A percentile compares a stretch with the other conserved stretches of the same genome.
Evolutionary conservation across 2,329 filamentous ascomycete species (phyloP).

Genomic region (Emergomyces pasteurianus): DNA sequence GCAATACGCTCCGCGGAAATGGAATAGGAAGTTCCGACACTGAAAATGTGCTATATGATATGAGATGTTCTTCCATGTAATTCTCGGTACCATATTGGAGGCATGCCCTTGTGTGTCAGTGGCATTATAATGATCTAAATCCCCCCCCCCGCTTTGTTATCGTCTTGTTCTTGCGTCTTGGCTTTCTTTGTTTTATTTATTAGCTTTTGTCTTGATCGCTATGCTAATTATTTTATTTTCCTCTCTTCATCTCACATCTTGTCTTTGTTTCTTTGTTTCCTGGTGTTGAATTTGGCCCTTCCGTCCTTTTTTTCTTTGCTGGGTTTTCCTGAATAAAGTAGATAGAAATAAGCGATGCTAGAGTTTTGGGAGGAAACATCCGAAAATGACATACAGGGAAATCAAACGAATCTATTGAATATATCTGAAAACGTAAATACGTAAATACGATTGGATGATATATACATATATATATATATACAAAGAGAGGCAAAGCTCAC

Average conservation of each 20-base stretch:
- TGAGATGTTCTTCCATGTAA: not conserved
- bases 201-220: not conserved
- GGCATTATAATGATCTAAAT: not conserved
- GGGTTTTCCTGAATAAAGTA: not conserved
- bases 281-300: not conserved
- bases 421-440: not conserved
- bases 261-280: not conserved
- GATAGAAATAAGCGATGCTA: not conserved
- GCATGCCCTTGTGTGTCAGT: not conserved
- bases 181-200: not conserved
- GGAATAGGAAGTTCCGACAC: not conserved
- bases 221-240: not conserved
- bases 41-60: not conserved
- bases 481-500: slow-evolving; percentile 26
- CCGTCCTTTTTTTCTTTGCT: not conserved
- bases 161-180: not conserved
- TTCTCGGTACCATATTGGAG: not conserved
- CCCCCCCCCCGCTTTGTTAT: not conserved
- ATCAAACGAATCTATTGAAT: not conserved
- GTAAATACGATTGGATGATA: not conserved
- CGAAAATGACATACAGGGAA: not conserved
- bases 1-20: not conserved
- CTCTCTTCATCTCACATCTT: not conserved
- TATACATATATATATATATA: not conserved
- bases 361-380: not conserved